Percentiles rank a stretch among this genome's conserved stretches.
These are phyloP conservation scores for Naganishia liquefaciens DNA, from an alignment of 1,284 basidiomycete genomes.

Conservation along the genomic window DNA sequence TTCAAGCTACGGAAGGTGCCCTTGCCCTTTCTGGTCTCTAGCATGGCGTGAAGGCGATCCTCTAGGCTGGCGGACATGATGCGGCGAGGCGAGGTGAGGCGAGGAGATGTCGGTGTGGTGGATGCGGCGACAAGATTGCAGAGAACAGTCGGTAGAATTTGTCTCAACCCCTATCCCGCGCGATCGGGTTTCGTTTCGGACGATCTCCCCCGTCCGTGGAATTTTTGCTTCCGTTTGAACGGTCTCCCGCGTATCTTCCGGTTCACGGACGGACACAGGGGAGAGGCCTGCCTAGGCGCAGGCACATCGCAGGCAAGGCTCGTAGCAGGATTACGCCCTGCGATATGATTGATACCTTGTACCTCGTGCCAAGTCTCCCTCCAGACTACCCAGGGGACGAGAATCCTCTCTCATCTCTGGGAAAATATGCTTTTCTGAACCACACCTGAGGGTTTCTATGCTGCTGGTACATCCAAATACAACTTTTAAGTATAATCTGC, in stretches of 20 bases:
- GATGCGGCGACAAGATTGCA: too few species aligned
- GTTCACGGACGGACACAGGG: too few species aligned
- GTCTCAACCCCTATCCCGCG: not conserved
- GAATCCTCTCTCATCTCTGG: not conserved
- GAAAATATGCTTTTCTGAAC: not conserved
- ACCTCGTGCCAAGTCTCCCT: too few species aligned
- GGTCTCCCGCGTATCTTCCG: too few species aligned
- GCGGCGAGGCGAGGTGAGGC: not conserved
- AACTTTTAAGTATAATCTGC: conserved; percentile 3
- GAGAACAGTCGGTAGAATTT: not conserved
- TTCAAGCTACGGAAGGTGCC: conserved; percentile 45
- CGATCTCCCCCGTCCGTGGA: not conserved
- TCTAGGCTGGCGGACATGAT: conserved; percentile 36
- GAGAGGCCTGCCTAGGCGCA: too few species aligned
- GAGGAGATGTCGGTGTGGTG: not conserved
- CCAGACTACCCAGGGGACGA: not conserved
- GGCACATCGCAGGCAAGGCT: too few species aligned
- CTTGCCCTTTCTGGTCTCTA: conserved; percentile 41
- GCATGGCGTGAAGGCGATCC: conserved; percentile 35
- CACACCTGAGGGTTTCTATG: conserved; percentile 1
- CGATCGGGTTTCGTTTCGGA: conserved; percentile 8
- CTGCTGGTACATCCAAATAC: conserved; percentile 28
- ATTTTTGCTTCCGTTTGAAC: conserved; percentile 1
- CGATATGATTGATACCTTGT: too few species aligned
- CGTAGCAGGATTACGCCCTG: too few species aligned